Evolutionary conservation across 768 basidiomycete species (phyloP), one percentile per base, ranked within the genome.

Genomic region (Trametes cinnabarina): DNA sequence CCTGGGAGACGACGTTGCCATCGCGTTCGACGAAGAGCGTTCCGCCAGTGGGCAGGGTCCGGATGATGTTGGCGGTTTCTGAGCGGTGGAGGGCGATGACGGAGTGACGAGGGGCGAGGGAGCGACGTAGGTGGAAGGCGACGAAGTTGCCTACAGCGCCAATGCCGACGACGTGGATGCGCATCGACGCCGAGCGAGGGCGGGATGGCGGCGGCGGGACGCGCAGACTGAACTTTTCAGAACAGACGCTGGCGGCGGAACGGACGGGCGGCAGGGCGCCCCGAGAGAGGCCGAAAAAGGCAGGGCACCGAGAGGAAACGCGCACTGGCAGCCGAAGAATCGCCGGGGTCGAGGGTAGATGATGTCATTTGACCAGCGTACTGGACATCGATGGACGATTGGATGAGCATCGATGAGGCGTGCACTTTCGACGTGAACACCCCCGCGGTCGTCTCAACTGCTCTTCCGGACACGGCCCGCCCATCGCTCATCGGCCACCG

Each of bases 101-200:
- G 41, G 80, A 69, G 63, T 85, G 78, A 15, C 72, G 64, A 26
- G 69, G 59, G 19, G 83, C 77, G 49, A 91, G 76, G 51, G 76
- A 71, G 48, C 77, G 77, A 39, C 90, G 86, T 39, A 98, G 82
- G 69, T 95, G 82, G 70, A 88, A 84, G 15, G 94, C 81, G 62
- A 98, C 62, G 57, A 98, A 83, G 26, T 84, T 83, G 53, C 95
- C 95, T 61, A 96, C 82, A 42, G 92, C 80, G 47, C 93, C 93
- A 40, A 93, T 72, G 64, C 94, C 93, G 61, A 91, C 79, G 62
- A 90, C 67, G 75, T 90, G 87, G 68, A 88, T 80, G 61, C 80
- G 86, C 88, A 92, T 90, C 55, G 51, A 57, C 55, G 46, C 46
- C 44, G 46, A 47, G 52, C 30, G 60, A 58, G 61, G 47, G 44